Conservation (phyloP, 768 basidiomycete species). For the Lentinula edodes region DNA sequence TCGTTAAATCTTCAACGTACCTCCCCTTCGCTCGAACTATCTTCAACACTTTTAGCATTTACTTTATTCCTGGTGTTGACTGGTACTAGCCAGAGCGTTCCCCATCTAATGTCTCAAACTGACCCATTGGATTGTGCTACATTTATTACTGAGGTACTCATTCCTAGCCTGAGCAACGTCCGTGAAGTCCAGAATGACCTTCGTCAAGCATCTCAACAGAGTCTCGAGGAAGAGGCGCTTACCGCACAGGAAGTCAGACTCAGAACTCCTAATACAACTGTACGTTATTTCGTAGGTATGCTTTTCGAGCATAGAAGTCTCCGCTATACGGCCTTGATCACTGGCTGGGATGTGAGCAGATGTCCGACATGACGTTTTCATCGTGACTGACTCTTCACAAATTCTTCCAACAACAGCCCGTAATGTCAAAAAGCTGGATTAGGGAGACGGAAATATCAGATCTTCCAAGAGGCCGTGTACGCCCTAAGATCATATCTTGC, state of each 20-base stretch:
- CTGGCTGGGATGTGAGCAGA: constrained; percentile 43
- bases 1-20: constrained; percentile 9
- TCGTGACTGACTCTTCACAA: not conserved
- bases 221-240: constrained; percentile 24
- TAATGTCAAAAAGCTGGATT: constrained; percentile 37
- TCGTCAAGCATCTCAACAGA: constrained; percentile 20
- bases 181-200: constrained; percentile 3
- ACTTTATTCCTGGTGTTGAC: constrained; percentile 32
- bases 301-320: constrained; percentile 34
- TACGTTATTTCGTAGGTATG: constrained; percentile 46
- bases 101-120: constrained; percentile 25
- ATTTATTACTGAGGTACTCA: constrained; percentile 33
- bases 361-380: not conserved
- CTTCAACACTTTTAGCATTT: constrained; percentile 26
- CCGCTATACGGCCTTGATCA: constrained; percentile 37
- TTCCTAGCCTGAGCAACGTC: constrained; percentile 22
- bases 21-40: constrained; percentile 17
- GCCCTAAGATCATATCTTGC: not conserved
- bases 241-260: constrained; percentile 17
- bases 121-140: constrained; percentile 37
- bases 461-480: constrained; percentile 34
- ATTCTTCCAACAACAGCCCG: constrained; percentile 13
- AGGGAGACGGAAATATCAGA: constrained; percentile 33
- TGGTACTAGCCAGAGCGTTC: constrained; percentile 22
- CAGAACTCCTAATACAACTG: constrained; percentile 13